Evolutionary conservation across 257 asterid genomes (phyloP).

Genomic region (Apocynum venetum): DNA sequence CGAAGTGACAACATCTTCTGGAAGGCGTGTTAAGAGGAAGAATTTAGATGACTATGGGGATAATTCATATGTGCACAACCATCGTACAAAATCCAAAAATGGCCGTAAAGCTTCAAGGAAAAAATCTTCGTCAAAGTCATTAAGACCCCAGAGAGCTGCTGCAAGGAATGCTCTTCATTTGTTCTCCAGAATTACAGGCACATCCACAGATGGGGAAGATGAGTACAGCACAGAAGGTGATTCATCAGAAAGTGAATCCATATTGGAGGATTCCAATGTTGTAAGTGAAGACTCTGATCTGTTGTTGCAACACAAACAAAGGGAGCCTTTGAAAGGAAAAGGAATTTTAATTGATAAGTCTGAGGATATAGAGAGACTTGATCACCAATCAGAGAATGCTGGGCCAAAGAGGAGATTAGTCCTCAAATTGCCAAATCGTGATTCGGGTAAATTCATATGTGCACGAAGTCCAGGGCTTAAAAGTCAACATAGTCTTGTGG

Average conservation of each 20-base stretch:
- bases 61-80: conserved; percentile 37
- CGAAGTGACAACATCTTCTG: conserved; percentile 86
- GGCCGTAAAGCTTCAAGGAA: conserved; percentile 49
- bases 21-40: conserved; percentile 92
- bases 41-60: conserved; percentile 64
- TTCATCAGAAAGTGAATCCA: conserved; percentile 69
- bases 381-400: conserved; percentile 42
- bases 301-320: conserved; percentile 46
- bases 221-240: conserved; percentile 48
- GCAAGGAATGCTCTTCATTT: conserved; percentile 95
- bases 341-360: conserved; percentile 48
- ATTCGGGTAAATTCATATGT: conserved; percentile 39
- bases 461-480: conserved; percentile 26
- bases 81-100: conserved; percentile 51
- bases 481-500: conserved; percentile 37
- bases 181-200: conserved; percentile 83
- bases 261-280: conserved; percentile 58
- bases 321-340: conserved; percentile 65
- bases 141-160: conserved; percentile 97
- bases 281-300: conserved; percentile 75
- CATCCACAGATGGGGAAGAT: conserved; percentile 67
- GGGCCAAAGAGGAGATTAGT: conserved; percentile 66
- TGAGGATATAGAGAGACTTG: conserved; percentile 38
- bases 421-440: conserved; percentile 75
- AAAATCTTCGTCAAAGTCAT: conserved; percentile 42